These are phyloP conservation scores for Xerocomus potaroensis DNA, from an alignment of 768 basidiomycete species.

Conservation along the genomic window DNA sequence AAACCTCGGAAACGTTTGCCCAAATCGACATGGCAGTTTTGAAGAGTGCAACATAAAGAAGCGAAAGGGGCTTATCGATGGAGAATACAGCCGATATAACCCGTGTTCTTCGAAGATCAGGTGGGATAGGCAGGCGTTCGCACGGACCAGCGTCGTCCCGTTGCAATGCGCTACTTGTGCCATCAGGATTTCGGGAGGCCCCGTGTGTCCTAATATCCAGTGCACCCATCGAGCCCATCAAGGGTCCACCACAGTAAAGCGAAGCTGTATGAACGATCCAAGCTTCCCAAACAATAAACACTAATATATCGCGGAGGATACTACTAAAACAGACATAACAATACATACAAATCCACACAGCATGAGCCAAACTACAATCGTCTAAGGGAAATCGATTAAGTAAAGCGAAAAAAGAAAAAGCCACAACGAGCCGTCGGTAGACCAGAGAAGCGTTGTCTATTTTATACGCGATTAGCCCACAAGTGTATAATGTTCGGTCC, in stretches of 20 bases:
- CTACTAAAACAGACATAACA: slow-evolving; percentile 19
- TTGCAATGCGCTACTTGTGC: slow-evolving; percentile 11
- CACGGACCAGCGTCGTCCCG: slow-evolving; percentile 1
- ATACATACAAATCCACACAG: slow-evolving; percentile 23
- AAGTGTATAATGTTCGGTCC: slow-evolving; percentile 32
- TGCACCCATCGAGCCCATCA: slow-evolving; percentile 1
- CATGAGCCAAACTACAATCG: slow-evolving; percentile 7
- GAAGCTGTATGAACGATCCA: background rate
- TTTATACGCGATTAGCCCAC: slow-evolving; percentile 32
- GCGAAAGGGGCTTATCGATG: slow-evolving; percentile 17
- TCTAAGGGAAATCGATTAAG: too few species aligned
- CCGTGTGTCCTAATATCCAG: slow-evolving; percentile 13
- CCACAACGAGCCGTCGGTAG: background rate
- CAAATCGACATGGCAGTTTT: background rate
- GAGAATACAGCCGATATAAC: background rate
- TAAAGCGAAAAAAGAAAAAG: too few species aligned
- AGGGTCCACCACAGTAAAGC: background rate
- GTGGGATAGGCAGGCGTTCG: slow-evolving; percentile 13
- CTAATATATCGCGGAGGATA: slow-evolving; percentile 1
- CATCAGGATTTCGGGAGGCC: slow-evolving; percentile 15
- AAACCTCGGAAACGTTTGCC: background rate
- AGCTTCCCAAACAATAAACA: too few species aligned
- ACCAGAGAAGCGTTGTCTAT: background rate
- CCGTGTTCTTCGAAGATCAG: slow-evolving; percentile 22
- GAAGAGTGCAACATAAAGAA: background rate